Percentiles rank a stretch among this genome's conserved stretches.
Conservation (phyloP, 257 asterid species). For the Solanum piurae region DNA sequence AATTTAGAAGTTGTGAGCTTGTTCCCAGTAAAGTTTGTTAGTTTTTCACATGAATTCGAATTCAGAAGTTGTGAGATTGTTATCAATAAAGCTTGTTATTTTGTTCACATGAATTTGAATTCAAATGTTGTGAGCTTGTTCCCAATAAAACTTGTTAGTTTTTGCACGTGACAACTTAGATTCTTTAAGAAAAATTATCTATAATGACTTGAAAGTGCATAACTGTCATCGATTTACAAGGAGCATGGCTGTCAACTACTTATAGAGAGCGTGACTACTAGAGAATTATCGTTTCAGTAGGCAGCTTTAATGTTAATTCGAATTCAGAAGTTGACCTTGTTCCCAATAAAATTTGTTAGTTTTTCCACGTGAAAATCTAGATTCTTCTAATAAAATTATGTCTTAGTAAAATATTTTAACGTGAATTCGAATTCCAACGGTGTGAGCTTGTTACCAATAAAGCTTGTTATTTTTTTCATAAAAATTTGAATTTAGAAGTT, state of each 20-base stretch:
- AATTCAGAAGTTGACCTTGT: neutral
- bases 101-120: neutral
- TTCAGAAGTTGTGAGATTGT: neutral
- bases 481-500: neutral
- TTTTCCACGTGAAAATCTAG: neutral
- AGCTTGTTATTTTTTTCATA: neutral
- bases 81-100: neutral
- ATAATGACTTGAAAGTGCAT: neutral
- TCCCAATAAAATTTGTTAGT: neutral
- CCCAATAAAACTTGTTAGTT: neutral
- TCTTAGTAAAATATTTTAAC: no score
- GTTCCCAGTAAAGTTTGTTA: neutral
- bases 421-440: neutral
- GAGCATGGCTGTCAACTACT: neutral
- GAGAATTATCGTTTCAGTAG: neutral
- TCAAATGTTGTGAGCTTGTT: neutral
- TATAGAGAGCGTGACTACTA: neutral
- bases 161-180: neutral
- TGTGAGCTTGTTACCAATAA: neutral
- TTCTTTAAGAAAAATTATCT: neutral
- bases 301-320: neutral
- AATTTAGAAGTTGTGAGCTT: neutral
- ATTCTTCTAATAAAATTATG: neutral
- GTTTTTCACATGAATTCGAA: neutral
- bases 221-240: neutral